Conservation (phyloP, 2,329 filamentous ascomycete genomes). For the Hypomyces rosellus region DNA sequence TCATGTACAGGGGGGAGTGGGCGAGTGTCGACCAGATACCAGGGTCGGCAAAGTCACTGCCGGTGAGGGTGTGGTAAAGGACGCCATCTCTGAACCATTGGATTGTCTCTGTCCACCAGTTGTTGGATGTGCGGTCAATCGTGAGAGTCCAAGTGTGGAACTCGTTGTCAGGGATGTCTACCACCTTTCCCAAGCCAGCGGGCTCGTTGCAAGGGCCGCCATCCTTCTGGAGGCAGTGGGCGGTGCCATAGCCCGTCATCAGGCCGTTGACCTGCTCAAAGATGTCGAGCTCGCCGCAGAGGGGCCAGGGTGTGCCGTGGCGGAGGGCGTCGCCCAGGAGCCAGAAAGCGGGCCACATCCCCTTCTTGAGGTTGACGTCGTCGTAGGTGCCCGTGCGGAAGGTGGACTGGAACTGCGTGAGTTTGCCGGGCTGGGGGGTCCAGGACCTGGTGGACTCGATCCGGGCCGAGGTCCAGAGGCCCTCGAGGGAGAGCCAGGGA, state of each 20-base stretch:
- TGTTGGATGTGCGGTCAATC: conserved; percentile 37
- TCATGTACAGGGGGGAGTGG: conserved; percentile 37
- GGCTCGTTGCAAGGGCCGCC: conserved; percentile 44
- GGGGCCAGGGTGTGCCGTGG: conserved; percentile 40
- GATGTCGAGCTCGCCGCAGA: conserved; percentile 46
- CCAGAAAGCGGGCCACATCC: conserved; percentile 51
- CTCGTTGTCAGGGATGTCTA: conserved; percentile 36
- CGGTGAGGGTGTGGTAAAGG: conserved; percentile 38
- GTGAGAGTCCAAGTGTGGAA: conserved; percentile 45
- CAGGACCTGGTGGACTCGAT: conserved; percentile 43
- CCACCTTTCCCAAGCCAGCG: conserved; percentile 30
- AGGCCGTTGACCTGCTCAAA: conserved; percentile 44
- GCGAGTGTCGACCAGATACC: conserved; percentile 39
- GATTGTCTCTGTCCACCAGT: conserved; percentile 42
- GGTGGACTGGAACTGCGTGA: conserved; percentile 37
- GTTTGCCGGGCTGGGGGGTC: conserved; percentile 33
- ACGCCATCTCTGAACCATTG: conserved; percentile 43
- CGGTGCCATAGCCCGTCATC: conserved; percentile 39
- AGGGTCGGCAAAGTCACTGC: conserved; percentile 33
- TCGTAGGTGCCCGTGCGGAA: conserved; percentile 36
- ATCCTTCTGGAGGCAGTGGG: conserved; percentile 39
- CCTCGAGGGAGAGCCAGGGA: conserved; percentile 33
- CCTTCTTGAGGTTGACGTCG: conserved; percentile 33
- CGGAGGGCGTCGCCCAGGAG: conserved; percentile 42
- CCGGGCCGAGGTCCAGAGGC: conserved; percentile 44